These are phyloP conservation scores for Dioscorea alata DNA, from an alignment of 106 monocot species.

Conservation along the genomic window DNA sequence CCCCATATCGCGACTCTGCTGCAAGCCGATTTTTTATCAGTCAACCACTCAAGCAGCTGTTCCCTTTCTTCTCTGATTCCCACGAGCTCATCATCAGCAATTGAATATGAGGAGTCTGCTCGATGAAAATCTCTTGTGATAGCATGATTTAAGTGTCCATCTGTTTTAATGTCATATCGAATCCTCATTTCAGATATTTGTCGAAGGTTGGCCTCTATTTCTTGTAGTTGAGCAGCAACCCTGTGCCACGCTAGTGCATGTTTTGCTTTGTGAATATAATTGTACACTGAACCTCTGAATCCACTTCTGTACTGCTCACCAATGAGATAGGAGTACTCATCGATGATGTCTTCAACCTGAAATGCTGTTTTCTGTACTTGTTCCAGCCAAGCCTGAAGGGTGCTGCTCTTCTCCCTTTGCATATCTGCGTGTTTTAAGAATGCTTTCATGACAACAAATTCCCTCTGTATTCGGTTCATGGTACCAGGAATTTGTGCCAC, in stretches of 20 bases:
- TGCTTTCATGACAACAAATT: constrained; percentile 16
- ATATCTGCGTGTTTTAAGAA: constrained; percentile 6
- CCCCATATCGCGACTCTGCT: constrained; percentile 27
- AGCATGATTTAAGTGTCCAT: not conserved
- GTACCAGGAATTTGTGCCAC: not conserved
- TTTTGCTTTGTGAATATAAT: not conserved
- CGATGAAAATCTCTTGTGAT: not conserved
- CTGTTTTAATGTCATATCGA: constrained; percentile 3
- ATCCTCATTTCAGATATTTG: constrained; percentile 8
- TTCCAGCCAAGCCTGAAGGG: constrained; percentile 13
- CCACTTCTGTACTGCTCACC: not conserved
- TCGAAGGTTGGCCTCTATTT: constrained; percentile 13
- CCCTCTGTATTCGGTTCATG: constrained; percentile 18
- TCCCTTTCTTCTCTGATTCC: constrained; percentile 15
- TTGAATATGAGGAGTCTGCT: constrained; percentile 13
- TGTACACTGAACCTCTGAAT: not conserved
- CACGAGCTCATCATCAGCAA: constrained; percentile 28
- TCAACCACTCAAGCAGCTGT: constrained; percentile 7
- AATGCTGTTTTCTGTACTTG: constrained; percentile 20
- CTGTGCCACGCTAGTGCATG: not conserved
- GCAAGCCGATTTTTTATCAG: not conserved
- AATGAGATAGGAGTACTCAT: constrained; percentile 22
- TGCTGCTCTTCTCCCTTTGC: not conserved
- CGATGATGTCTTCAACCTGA: constrained; percentile 28
- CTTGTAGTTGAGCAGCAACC: constrained; percentile 10